Evolutionary conservation across 768 basidiomycete species (phyloP), one percentile per base, ranked within the genome.

Genomic region (Megacollybia marginata): DNA sequence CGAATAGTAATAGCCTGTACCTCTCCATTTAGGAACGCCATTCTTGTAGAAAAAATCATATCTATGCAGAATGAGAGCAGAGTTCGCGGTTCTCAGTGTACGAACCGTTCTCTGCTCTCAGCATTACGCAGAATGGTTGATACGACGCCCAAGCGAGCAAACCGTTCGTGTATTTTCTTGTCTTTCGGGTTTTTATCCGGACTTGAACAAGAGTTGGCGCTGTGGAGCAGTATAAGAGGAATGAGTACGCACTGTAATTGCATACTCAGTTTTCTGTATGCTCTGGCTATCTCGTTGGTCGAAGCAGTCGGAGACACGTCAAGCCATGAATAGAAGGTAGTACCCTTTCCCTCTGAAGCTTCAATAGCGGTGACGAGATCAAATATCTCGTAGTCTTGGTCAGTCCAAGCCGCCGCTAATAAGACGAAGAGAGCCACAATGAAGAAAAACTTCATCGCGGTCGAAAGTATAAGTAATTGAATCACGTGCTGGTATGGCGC

Each of bases 21-120:
- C 95, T 55, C 94, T 77, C 95, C 95, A 99, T 62, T 78, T 88
- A 0, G 95, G 95, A 4, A 99, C 92, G 18, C 95, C 95, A 54
- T 97, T 97, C 68, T 95, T 93, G 74, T 88, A 89, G 77, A 98
- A 99, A 65, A 89, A 89, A 64, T 91, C 88, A 54, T 91, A 91
- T 56, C 90, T 90, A 53, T 16, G 31, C n/a, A 31, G 28, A 16
- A 45, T 23, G 15, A 31, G 45, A 44, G 51, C 33, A 31, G 34
- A 28, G 40, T 50, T 49, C 56, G 53, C 15, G 12, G 10, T 34
- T 9, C 8, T 15, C 31, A 48, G 13, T 38, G 35, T 7, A 73
- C 83, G 49, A 63, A 91, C 81, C 92, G 75, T 64, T 88, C 78
- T 34, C 92, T 79, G 44, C 82, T 76, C 57, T 88, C 90, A 31